A percentile compares a stretch with the other conserved stretches of the same genome.
Conservation (phyloP, 2,329 filamentous ascomycete genomes). For the Aspergillus sp. region DNA sequence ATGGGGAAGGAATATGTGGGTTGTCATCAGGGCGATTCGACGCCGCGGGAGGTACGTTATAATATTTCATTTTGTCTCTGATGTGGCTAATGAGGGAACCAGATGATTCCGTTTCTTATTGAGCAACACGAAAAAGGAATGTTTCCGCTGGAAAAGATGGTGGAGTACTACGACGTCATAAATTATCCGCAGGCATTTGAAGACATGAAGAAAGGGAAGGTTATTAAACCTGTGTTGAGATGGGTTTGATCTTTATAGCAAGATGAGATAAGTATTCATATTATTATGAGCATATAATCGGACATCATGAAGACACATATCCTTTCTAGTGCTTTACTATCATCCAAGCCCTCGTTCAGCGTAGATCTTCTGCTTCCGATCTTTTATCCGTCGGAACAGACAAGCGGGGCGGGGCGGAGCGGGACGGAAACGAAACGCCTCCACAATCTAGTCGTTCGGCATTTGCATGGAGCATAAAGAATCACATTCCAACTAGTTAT, state of each 20-base stretch:
- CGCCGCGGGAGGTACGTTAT: slow-evolving; percentile 11
- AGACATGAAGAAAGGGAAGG: slow-evolving; percentile 21
- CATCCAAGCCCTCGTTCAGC: too few species aligned
- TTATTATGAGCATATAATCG: too few species aligned
- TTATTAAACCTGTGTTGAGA: slow-evolving; percentile 24
- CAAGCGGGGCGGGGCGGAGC: too few species aligned
- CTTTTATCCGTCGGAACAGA: too few species aligned
- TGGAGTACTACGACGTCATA: slow-evolving; percentile 39
- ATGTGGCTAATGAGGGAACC: background rate
- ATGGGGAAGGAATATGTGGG: slow-evolving; percentile 16
- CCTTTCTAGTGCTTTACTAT: too few species aligned
- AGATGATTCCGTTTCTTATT: slow-evolving; percentile 43
- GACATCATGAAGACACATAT: too few species aligned
- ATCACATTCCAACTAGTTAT: too few species aligned
- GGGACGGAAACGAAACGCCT: too few species aligned
- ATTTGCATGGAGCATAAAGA: too few species aligned
- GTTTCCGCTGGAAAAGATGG: slow-evolving; percentile 45
- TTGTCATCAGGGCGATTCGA: slow-evolving; percentile 14
- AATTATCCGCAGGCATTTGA: slow-evolving; percentile 18
- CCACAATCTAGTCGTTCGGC: too few species aligned
- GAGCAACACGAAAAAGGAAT: slow-evolving; percentile 44
- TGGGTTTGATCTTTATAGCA: slow-evolving; percentile 7
- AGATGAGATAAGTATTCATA: too few species aligned
- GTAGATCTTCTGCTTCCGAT: too few species aligned
- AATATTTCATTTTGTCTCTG: background rate